Evolutionary conservation across 305 asterid species (phyloP).

Genomic region (Fraxinus ornus): DNA sequence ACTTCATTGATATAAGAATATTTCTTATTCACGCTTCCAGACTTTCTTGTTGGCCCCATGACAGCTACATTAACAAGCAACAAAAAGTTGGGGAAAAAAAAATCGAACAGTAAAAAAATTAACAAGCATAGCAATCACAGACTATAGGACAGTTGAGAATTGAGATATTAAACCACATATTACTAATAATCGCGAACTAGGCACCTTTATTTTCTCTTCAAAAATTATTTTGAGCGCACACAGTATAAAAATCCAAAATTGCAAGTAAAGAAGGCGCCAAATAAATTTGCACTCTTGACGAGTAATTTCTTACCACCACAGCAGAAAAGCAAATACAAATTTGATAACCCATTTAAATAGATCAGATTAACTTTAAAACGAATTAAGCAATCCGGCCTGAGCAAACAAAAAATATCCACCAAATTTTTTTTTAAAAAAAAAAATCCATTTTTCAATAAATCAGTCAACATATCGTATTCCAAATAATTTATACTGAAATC

Average conservation of each 20-base stretch:
- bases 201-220: conserved; percentile 19
- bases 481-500: conserved; percentile 5
- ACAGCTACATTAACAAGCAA: not conserved
- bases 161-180: conserved; percentile 1
- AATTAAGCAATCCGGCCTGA: not conserved
- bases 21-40: conserved; percentile 41
- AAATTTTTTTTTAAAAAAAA: not conserved
- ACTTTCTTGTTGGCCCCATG: conserved; percentile 49
- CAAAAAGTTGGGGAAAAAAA: not conserved
- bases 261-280: conserved; percentile 16
- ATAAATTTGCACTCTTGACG: conserved; percentile 6
- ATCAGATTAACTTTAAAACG: conserved; percentile 18
- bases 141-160: conserved; percentile 1
- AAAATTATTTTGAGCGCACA: not conserved
- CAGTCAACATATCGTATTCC: not conserved
- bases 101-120: not conserved
- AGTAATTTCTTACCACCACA: conserved; percentile 7
- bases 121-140: not conserved
- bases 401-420: conserved; percentile 11
- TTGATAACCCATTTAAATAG: conserved; percentile 9
- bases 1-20: conserved; percentile 35
- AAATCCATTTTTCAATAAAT: not conserved
- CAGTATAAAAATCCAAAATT: conserved; percentile 15
- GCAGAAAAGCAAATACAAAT: not conserved
- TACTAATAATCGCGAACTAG: conserved; percentile 12